Evolutionary conservation across 2,329 filamentous ascomycete species (phyloP).

Genomic region (Tolypocladium tropicale): DNA sequence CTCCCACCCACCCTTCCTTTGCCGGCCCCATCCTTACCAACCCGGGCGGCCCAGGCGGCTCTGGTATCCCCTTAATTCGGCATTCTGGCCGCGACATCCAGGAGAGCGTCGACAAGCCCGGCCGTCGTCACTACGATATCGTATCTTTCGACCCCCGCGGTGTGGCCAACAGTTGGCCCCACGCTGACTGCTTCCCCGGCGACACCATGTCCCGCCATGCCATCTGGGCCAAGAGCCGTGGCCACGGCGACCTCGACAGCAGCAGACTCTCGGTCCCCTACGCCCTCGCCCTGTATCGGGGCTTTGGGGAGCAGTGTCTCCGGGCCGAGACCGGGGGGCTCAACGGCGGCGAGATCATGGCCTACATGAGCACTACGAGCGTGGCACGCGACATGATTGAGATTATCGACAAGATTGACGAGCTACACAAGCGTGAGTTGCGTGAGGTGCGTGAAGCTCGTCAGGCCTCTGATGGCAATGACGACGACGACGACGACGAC

Average conservation of each 20-base stretch:
- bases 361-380: conserved; percentile 24
- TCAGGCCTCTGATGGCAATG: too few relatives aligned
- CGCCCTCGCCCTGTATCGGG: conserved; percentile 14
- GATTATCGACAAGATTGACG: conserved; percentile 30
- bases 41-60: conserved; percentile 34
- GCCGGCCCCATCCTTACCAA: conserved; percentile 33
- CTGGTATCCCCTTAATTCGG: conserved; percentile 22
- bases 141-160: conserved; percentile 35
- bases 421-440: conserved; percentile 14
- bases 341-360: conserved; percentile 16
- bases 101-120: conserved; percentile 13
- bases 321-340: conserved; percentile 1
- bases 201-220: conserved; percentile 18
- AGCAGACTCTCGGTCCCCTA: conserved; percentile 12
- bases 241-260: conserved; percentile 16
- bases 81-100: conserved; percentile 18
- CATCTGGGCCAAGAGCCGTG: conserved; percentile 17
- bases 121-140: conserved; percentile 26
- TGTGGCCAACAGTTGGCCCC: conserved; percentile 24
- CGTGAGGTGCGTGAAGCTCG: too few relatives aligned
- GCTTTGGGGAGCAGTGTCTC: conserved; percentile 18
- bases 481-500: neutral
- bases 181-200: conserved; percentile 25
- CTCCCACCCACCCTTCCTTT: conserved; percentile 24
- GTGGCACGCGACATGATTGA: conserved; percentile 34